Evolutionary conservation across 2,329 filamentous ascomycete species (phyloP).

Genomic region (Colletotrichum falcatum): DNA sequence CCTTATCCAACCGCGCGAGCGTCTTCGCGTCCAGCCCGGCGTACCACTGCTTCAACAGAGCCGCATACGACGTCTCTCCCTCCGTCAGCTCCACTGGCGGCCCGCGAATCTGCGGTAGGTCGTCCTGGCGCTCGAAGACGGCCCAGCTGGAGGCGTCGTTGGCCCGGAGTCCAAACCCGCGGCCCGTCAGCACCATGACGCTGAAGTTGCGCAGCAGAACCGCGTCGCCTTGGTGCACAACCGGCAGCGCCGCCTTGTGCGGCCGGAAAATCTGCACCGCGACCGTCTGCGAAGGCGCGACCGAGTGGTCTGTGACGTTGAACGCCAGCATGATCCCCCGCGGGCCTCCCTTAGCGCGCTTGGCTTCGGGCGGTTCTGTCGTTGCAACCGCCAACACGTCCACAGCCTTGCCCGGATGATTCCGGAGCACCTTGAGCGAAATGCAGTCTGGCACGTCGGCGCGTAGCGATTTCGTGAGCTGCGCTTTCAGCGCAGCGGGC

Average conservation of each 20-base stretch:
- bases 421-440: constrained; percentile 64
- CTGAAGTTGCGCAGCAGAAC: constrained; percentile 69
- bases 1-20: constrained; percentile 61
- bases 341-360: constrained; percentile 67
- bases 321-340: constrained; percentile 71
- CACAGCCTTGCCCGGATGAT: constrained; percentile 60
- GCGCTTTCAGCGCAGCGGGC: constrained; percentile 53
- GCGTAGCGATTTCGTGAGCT: constrained; percentile 60
- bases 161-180: constrained; percentile 67
- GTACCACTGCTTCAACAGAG: constrained; percentile 63
- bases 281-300: constrained; percentile 61
- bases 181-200: constrained; percentile 64
- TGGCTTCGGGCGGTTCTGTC: constrained; percentile 61
- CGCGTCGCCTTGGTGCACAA: constrained; percentile 67
- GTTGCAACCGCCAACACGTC: constrained; percentile 69
- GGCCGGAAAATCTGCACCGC: constrained; percentile 70
- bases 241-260: constrained; percentile 67
- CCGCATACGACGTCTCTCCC: constrained; percentile 62
- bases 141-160: constrained; percentile 71
- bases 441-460: constrained; percentile 65
- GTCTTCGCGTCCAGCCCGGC: constrained; percentile 59
- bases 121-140: constrained; percentile 64
- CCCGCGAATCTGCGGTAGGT: constrained; percentile 66
- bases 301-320: constrained; percentile 67
- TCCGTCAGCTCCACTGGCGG: constrained; percentile 68